Evolutionary conservation across 1,284 basidiomycete species (phyloP), one percentile per base, ranked within the genome.

Genomic region (Tausonia pullulans): DNA sequence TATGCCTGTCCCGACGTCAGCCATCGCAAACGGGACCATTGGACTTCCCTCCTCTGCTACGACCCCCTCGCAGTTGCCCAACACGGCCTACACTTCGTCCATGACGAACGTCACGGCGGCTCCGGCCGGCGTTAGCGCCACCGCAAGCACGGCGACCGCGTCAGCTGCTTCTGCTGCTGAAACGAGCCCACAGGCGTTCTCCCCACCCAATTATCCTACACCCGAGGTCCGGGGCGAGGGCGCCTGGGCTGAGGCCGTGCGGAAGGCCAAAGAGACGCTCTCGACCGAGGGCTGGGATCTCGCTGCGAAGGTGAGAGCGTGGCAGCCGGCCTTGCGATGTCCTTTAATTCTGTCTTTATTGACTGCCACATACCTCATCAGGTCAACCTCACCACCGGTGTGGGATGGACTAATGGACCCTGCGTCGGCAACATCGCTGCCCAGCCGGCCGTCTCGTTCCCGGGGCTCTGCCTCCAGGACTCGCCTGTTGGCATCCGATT

Each of bases 401-500:
- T 71, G 8, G 61, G 76, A 50, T 77, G 76, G 76, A 64, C 69
- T 68, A 69, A 66, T 43, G 75, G 74, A 7, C 16, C 43, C 4
- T 43, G 44, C 40, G 50, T 61, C 9, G 87, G 86, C 8, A 87
- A 87, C 73, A 87, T 81, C 3, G 80, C 80, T 5, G 74, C 83
- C 5, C 81, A 88, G 56, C 77, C 82, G 0, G 78, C 80, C 2
- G 82, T 85, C 65, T 78, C 79, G 52, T 89, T 86, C 74, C 79
- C 81, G 1, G 87, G 87, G 0, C 77, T 89, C 41, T 90, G 87
- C 72, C 77, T 89, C 58, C 71, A 79, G 67, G 80, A 81, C 67
- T 70, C 70, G 10, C 79, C 79, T 0, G 66, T 76, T 7, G 87
- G 87, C 10, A 82, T 88, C 40, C 79, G 87, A 62, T 81, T 81